These are phyloP conservation scores for Aspergillus sclerotialis DNA, from an alignment of 2,329 filamentous ascomycete genomes.

Conservation along the genomic window DNA sequence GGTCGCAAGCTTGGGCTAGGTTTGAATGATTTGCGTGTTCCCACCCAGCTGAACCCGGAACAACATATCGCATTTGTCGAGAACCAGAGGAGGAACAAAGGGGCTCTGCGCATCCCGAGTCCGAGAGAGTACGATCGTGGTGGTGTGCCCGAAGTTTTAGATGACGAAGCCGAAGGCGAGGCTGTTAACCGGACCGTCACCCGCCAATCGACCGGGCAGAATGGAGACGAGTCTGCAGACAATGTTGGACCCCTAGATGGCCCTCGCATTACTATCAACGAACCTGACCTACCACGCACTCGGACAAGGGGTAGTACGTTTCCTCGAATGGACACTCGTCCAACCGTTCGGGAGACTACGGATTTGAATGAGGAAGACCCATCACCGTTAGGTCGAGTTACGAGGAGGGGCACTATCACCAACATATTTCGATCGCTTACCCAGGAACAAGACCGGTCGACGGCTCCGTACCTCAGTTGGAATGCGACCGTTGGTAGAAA, in stretches of 20 bases:
- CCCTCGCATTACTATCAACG: slow-evolving; percentile 43
- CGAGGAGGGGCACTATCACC: slow-evolving; percentile 23
- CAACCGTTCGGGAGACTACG: slow-evolving; percentile 24
- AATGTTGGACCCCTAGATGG: slow-evolving; percentile 21
- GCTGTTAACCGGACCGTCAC: slow-evolving; percentile 15
- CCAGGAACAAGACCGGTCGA: slow-evolving; percentile 35
- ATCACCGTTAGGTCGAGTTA: slow-evolving; percentile 15
- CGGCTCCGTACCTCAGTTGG: slow-evolving; percentile 88
- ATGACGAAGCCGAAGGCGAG: slow-evolving; percentile 37
- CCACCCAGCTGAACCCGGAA: slow-evolving; percentile 52
- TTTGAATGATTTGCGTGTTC: slow-evolving; percentile 47
- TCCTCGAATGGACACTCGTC: slow-evolving; percentile 31
- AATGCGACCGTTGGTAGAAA: slow-evolving; percentile 88
- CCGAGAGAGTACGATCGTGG: slow-evolving; percentile 85
- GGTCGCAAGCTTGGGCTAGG: slow-evolving; percentile 7
- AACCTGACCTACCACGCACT: slow-evolving; percentile 32
- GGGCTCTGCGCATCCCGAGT: slow-evolving; percentile 79
- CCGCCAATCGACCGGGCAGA: slow-evolving; percentile 15
- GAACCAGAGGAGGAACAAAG: slow-evolving; percentile 69
- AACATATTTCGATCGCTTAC: slow-evolving; percentile 30
- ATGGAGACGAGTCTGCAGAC: slow-evolving; percentile 13
- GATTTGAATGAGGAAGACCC: slow-evolving; percentile 22
- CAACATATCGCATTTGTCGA: slow-evolving; percentile 85
- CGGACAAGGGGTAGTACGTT: slow-evolving; percentile 30
- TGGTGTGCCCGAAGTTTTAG: slow-evolving; percentile 58